Evolutionary conservation across 345 rosid genomes (phyloP), one percentile per base, ranked within the genome.

Genomic region (Carallia pectinifolia): DNA sequence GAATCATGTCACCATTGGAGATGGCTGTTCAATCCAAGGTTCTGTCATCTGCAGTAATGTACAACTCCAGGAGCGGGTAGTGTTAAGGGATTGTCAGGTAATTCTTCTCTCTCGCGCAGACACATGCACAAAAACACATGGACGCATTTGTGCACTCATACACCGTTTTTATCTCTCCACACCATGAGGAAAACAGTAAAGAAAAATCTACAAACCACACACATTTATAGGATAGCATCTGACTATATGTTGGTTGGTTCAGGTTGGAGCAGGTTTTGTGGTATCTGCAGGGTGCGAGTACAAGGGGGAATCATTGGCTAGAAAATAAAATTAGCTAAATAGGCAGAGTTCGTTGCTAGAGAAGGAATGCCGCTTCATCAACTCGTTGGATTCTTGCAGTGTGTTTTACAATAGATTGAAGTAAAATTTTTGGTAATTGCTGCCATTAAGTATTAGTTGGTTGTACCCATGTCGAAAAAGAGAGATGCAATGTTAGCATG

Each of bases 1-100:
- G 99, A 80, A 95, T 80, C 96, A 90, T 65, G 90, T 90, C 48
- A 89, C 94, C 9, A 83, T 89, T 64, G 97, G 90, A 67, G 99
- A 90, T 80, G 97, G 97, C 50, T 90, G 97, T 76, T 89, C 95
- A 7, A 83, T 95, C 74, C 97, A 95, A 78, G 93, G 93, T 63
- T 95, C 99, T 34, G 91, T 95, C 68, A 69, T 95, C 65, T 95
- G 97, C 82, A 90, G 97, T 81, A 95, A 89, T 30, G 96, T 82
- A 31, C 97, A 90, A 76, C 90, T 95, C 71, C 97, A 87, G 81
- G 99, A 95, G 71, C 97, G 96, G 64, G 96, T 76, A 29, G 67
- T 76, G 34, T 72, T 95, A 76, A 92, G 76, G 85, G 97, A 95
- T 58, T 95, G 99, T 68, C 99, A 90, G 83, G 99, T 94, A 81